Percentiles rank a stretch among this genome's conserved stretches.
Conservation (phyloP, 1,284 basidiomycete genomes). For the Psilocybe mexicana region DNA sequence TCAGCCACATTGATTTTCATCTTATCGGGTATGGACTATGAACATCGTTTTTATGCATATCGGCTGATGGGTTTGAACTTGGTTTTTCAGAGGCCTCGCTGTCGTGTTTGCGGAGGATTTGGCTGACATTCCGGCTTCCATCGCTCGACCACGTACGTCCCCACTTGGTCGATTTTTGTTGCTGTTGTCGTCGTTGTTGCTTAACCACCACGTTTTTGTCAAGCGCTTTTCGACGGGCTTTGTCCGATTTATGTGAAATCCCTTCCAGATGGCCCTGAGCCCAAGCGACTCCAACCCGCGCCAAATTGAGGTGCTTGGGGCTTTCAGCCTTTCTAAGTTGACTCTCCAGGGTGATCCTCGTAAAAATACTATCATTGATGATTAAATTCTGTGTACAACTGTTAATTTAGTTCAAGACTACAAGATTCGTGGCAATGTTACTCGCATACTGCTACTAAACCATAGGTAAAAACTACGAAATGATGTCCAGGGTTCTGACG, state of each 20-base stretch:
- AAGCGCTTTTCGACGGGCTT: constrained; percentile 25
- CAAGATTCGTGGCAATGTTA: no score
- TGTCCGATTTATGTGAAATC: constrained; percentile 23
- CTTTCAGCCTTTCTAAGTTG: no score
- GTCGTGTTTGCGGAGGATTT: constrained; percentile 41
- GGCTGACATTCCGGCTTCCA: constrained; percentile 12
- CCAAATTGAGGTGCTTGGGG: no score
- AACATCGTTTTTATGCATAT: background rate
- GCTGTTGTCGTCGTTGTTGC: background rate
- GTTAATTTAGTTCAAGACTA: no score
- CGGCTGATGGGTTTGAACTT: background rate
- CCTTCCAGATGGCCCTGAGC: constrained; percentile 8
- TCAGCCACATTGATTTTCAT: constrained; percentile 50
- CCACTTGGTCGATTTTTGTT: background rate
- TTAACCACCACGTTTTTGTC: background rate
- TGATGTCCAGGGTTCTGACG: no score
- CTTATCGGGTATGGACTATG: constrained; percentile 30
- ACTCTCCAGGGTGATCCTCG: no score
- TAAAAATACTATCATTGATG: no score
- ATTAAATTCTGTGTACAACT: no score
- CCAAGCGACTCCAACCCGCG: no score
- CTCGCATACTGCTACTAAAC: no score
- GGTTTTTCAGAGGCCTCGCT: constrained; percentile 32
- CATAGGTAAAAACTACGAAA: no score
- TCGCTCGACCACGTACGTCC: constrained; percentile 20